A percentile compares a stretch with the other conserved stretches of the same genome.
phyloP scores from a whole-genome alignment of 1,139 yeast species.

The Suhomyces ambrosiae region DNA sequence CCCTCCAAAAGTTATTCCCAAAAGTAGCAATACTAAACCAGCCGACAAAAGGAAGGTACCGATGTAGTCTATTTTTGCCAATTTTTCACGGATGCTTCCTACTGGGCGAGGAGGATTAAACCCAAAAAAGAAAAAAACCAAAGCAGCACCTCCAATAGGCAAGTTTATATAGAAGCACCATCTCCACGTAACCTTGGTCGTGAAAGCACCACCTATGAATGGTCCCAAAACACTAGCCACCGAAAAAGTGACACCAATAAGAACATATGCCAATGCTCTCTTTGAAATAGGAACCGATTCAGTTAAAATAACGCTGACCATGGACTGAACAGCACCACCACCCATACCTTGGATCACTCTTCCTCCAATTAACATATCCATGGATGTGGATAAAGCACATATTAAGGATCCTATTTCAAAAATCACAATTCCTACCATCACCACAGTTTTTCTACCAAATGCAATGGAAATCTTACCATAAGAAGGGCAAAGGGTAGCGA shows the following conservation, averaged over 20 bases:
- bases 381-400: slow-evolving; percentile 56
- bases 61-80: slow-evolving; percentile 47
- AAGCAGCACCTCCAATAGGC: slow-evolving; percentile 65
- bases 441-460: slow-evolving; percentile 59
- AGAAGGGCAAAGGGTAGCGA: slow-evolving; percentile 57
- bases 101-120: slow-evolving; percentile 58
- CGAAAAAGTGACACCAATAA: slow-evolving; percentile 55
- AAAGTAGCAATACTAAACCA: slow-evolving; percentile 46
- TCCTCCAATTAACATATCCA: slow-evolving; percentile 68
- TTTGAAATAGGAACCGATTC: slow-evolving; percentile 63
- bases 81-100: slow-evolving; percentile 42
- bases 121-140: slow-evolving; percentile 44
- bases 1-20: slow-evolving; percentile 58
- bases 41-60: slow-evolving; percentile 46
- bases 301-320: slow-evolving; percentile 59
- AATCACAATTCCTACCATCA: slow-evolving; percentile 51
- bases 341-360: slow-evolving; percentile 74
- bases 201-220: slow-evolving; percentile 66
- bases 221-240: slow-evolving; percentile 66
- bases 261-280: slow-evolving; percentile 54
- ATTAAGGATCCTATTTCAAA: slow-evolving; percentile 67
- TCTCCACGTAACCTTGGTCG: slow-evolving; percentile 67
- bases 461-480: slow-evolving; percentile 66
- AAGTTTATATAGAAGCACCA: slow-evolving; percentile 78
- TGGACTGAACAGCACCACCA: slow-evolving; percentile 67